These are phyloP conservation scores for Clonostachys chloroleuca DNA, from an alignment of 2,329 filamentous ascomycete genomes.

Conservation along the genomic window DNA sequence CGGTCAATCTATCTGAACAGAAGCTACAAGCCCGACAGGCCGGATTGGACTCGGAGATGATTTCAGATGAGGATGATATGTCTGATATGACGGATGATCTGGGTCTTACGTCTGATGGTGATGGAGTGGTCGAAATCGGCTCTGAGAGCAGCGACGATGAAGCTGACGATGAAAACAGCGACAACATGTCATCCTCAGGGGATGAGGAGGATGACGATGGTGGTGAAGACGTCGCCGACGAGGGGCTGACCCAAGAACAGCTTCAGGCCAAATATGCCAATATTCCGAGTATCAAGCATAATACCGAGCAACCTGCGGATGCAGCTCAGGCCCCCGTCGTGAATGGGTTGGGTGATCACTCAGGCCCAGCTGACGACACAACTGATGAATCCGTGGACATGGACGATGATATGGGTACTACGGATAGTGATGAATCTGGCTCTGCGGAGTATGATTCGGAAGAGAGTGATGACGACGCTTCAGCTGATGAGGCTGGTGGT, in stretches of 20 bases:
- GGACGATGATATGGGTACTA: slow-evolving; percentile 62
- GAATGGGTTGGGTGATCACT: slow-evolving; percentile 8
- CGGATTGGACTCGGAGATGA: slow-evolving; percentile 47
- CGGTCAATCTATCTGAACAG: slow-evolving; percentile 66
- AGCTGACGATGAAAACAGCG: slow-evolving; percentile 35
- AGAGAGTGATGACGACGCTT: slow-evolving; percentile 28
- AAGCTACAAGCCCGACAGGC: slow-evolving; percentile 59
- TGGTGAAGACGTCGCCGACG: slow-evolving; percentile 52
- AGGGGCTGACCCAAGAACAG: slow-evolving; percentile 65
- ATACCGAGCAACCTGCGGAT: slow-evolving; percentile 8
- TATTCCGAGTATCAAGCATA: slow-evolving; percentile 43
- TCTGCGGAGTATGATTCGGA: slow-evolving; percentile 34
- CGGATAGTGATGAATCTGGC: slow-evolving; percentile 37
- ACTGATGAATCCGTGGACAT: slow-evolving; percentile 65
- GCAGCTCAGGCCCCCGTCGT: background rate
- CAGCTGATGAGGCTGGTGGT: slow-evolving; percentile 29
- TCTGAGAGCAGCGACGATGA: slow-evolving; percentile 31
- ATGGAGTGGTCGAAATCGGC: slow-evolving; percentile 16
- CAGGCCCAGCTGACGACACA: slow-evolving; percentile 36
- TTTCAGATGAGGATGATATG: slow-evolving; percentile 36
- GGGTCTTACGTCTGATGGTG: slow-evolving; percentile 26
- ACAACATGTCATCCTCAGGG: slow-evolving; percentile 57
- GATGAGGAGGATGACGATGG: slow-evolving; percentile 58
- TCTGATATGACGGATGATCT: slow-evolving; percentile 42
- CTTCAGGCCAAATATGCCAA: slow-evolving; percentile 65